These are phyloP conservation scores for Furcasterigmium furcatum DNA, from an alignment of 2,329 filamentous ascomycete species.

Conservation along the genomic window DNA sequence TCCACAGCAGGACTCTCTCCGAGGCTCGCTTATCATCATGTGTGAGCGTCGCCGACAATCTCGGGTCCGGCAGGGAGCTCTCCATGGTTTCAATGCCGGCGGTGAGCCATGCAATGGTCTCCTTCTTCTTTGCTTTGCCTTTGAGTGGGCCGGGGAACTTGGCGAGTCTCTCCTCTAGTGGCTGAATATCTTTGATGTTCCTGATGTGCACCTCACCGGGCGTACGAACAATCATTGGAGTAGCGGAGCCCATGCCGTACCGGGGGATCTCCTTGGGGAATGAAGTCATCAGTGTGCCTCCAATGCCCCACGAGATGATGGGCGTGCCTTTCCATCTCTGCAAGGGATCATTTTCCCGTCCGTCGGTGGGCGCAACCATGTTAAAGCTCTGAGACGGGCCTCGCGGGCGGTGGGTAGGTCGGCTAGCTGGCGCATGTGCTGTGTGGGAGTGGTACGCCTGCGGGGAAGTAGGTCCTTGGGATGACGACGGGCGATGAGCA, in stretches of 20 bases:
- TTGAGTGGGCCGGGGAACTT: slow-evolving; percentile 90
- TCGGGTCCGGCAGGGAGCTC: slow-evolving; percentile 48
- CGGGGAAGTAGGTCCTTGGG: slow-evolving; percentile 41
- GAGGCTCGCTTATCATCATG: slow-evolving; percentile 68
- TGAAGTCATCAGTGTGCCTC: slow-evolving; percentile 75
- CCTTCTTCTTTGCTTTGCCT: slow-evolving; percentile 93
- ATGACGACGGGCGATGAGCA: slow-evolving; percentile 51
- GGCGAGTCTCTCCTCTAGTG: slow-evolving; percentile 66
- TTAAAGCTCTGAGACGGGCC: slow-evolving; percentile 54
- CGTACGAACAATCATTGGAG: slow-evolving; percentile 76
- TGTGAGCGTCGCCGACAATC: slow-evolving; percentile 38
- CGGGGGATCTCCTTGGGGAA: slow-evolving; percentile 88
- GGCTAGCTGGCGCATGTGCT: slow-evolving; percentile 22
- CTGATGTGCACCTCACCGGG: slow-evolving; percentile 80
- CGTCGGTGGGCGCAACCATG: slow-evolving; percentile 61
- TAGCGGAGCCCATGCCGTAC: slow-evolving; percentile 70
- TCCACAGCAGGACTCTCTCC: slow-evolving; percentile 85
- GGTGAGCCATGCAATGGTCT: slow-evolving; percentile 76
- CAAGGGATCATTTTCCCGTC: slow-evolving; percentile 70
- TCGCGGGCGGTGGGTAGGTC: slow-evolving; percentile 33
- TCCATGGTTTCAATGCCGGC: slow-evolving; percentile 74
- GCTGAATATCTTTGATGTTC: slow-evolving; percentile 69
- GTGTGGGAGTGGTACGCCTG: slow-evolving; percentile 16
- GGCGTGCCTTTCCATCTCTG: slow-evolving; percentile 90
- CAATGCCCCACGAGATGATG: slow-evolving; percentile 83